Percentiles rank a stretch among this genome's conserved stretches.
Conservation (phyloP, 202 grass and related monocot species). For the Schoenoplectus tabernaemontani region DNA sequence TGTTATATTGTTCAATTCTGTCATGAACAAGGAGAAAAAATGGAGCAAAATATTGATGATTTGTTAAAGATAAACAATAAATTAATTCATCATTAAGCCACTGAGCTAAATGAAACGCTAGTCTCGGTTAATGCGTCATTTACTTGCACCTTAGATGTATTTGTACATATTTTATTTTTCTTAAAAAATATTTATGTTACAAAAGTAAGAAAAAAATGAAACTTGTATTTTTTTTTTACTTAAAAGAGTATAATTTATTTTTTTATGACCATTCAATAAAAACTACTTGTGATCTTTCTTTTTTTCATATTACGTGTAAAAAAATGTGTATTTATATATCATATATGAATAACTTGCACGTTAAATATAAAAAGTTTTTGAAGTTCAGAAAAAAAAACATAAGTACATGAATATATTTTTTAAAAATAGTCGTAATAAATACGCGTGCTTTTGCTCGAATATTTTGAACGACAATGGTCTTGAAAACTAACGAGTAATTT, state of each 20-base stretch:
- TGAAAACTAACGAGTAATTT: background rate
- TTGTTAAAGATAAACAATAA: too few species aligned
- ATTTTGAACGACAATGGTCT: background rate
- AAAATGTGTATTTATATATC: too few species aligned
- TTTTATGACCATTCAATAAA: background rate
- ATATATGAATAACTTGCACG: too few species aligned
- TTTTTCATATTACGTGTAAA: too few species aligned
- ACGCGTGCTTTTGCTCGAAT: background rate
- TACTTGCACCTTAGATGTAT: background rate
- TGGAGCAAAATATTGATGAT: too few species aligned
- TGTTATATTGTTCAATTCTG: too few species aligned
- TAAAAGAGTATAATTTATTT: background rate
- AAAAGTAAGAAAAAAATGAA: background rate
- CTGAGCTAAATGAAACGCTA: background rate
- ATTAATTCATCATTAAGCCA: background rate
- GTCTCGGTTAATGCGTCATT: background rate
- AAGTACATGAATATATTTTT: too few species aligned
- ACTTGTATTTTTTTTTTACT: background rate
- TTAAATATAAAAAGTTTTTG: background rate
- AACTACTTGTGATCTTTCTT: too few species aligned
- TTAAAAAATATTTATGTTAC: background rate
- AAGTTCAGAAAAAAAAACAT: background rate
- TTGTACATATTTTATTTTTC: background rate
- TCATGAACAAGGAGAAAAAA: too few species aligned
- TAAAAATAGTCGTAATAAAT: background rate